Percentiles rank a stretch among this genome's conserved stretches.
phyloP scores from a whole-genome alignment of 306 rosid genomes.

The Acmispon strigosus region DNA sequence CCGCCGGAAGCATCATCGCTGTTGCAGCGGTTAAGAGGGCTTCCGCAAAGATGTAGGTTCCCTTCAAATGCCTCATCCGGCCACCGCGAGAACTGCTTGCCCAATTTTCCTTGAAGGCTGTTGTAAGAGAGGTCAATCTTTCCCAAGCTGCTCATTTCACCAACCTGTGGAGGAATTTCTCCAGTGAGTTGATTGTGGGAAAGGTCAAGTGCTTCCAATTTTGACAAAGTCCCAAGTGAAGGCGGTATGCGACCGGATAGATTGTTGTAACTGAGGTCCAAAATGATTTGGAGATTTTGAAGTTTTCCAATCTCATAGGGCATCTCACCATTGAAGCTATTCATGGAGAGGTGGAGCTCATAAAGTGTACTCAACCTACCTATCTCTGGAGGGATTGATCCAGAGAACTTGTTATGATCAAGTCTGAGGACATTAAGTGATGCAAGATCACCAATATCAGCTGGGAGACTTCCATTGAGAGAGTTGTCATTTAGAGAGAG shows the following conservation, averaged over 20 bases:
- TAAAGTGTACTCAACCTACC: constrained; percentile 63
- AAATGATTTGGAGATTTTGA: constrained; percentile 77
- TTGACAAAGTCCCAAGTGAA: constrained; percentile 45
- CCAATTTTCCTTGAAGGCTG: constrained; percentile 60
- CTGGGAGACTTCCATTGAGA: constrained; percentile 67
- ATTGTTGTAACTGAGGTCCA: constrained; percentile 80
- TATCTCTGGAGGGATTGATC: constrained; percentile 50
- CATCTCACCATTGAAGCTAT: constrained; percentile 57
- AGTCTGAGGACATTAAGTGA: constrained; percentile 71
- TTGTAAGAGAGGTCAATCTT: constrained; percentile 82
- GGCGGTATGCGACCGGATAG: constrained; percentile 71
- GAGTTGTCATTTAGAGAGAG: constrained; percentile 62
- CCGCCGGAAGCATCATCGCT: constrained; percentile 31
- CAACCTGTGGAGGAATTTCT: constrained; percentile 61
- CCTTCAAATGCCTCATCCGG: constrained; percentile 61
- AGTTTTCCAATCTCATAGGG: constrained; percentile 72
- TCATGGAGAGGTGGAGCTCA: constrained; percentile 64
- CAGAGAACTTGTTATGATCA: constrained; percentile 52
- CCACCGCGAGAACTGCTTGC: constrained; percentile 66
- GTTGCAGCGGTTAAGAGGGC: constrained; percentile 53
- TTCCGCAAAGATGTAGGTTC: constrained; percentile 67
- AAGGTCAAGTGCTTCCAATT: constrained; percentile 80
- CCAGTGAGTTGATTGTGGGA: constrained; percentile 82
- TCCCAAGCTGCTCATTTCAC: constrained; percentile 83
- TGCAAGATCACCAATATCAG: constrained; percentile 50